Conservation (phyloP, 495 filamentous ascomycete species). For the Xylaria acuta region DNA sequence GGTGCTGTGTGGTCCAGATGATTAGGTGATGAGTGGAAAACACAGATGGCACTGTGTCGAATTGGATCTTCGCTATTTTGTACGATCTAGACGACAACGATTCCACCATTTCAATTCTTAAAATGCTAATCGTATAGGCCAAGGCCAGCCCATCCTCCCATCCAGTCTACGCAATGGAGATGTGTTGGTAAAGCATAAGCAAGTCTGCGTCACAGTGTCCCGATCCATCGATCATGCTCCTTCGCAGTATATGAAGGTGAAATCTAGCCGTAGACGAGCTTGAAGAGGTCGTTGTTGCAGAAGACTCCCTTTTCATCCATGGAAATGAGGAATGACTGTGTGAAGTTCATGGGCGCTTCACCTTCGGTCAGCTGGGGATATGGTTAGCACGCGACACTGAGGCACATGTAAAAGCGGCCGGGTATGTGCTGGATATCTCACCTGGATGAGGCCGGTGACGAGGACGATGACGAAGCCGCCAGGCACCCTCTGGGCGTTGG, state of each 20-base stretch:
- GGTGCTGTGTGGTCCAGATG: background rate
- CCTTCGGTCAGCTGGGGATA: slow-evolving; percentile 54
- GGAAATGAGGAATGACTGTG: slow-evolving; percentile 80
- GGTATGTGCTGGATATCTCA: slow-evolving; percentile 49
- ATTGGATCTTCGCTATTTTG: slow-evolving; percentile 16
- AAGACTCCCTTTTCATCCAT: slow-evolving; percentile 70
- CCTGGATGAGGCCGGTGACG: slow-evolving; percentile 82
- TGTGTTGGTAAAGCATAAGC: background rate
- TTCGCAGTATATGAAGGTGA: background rate
- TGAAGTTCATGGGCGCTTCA: slow-evolving; percentile 79
- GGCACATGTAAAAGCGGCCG: background rate
- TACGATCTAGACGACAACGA: slow-evolving; percentile 53
- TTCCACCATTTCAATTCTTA: slow-evolving; percentile 38
- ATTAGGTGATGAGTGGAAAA: background rate
- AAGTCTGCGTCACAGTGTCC: slow-evolving; percentile 1
- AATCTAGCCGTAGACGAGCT: slow-evolving; percentile 67
- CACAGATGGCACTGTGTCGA: background rate
- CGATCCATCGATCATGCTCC: background rate
- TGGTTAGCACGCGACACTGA: slow-evolving; percentile 8
- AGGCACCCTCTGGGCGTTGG: slow-evolving; percentile 73
- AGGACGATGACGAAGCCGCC: slow-evolving; percentile 71
- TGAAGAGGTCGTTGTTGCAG: slow-evolving; percentile 91
- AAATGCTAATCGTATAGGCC: background rate
- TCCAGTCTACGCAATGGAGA: slow-evolving; percentile 10
- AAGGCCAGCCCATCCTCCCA: background rate